phyloP scores from a whole-genome alignment of 176 grass and related monocot species.

The Triticum monococcum region DNA sequence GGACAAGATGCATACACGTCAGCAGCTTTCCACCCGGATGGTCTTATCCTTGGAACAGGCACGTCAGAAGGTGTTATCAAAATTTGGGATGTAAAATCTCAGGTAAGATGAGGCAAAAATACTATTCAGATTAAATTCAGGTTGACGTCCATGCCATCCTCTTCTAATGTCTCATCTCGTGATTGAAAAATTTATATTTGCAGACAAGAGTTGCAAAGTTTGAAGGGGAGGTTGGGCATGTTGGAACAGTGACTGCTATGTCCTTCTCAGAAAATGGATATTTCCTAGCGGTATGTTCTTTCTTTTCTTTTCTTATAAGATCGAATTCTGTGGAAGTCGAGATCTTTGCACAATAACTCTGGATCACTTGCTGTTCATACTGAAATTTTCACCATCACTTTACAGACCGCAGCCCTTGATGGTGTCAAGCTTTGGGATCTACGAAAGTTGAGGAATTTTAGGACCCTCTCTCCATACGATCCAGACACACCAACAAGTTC shows the following conservation, averaged over 20 bases:
- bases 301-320: not conserved
- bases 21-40: conserved; percentile 92
- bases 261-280: conserved; percentile 99
- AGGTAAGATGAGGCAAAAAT: conserved; percentile 40
- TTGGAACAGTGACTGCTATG: conserved; percentile 83
- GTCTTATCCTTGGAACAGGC: conserved; percentile 96
- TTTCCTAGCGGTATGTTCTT: conserved; percentile 82
- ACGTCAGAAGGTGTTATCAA: conserved; percentile 77
- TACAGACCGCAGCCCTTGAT: conserved; percentile 86
- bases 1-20: conserved; percentile 82
- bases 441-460: conserved; percentile 94
- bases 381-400: conserved; percentile 24
- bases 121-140: not conserved
- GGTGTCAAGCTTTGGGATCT: conserved; percentile 99
- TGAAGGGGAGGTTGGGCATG: conserved; percentile 85
- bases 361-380: conserved; percentile 4
- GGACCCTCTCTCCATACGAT: conserved; percentile 90
- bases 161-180: conserved; percentile 27
- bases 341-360: conserved; percentile 1
- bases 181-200: conserved; percentile 33
- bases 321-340: not conserved
- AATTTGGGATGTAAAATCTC: conserved; percentile 99
- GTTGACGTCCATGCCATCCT: not conserved
- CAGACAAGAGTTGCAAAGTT: conserved; percentile 88
- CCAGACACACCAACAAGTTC: conserved; percentile 79